A percentile compares a stretch with the other conserved stretches of the same genome.
phyloP scores from a whole-genome alignment of 108 stramenopile genomes.

The Schizochytrium sp. region DNA sequence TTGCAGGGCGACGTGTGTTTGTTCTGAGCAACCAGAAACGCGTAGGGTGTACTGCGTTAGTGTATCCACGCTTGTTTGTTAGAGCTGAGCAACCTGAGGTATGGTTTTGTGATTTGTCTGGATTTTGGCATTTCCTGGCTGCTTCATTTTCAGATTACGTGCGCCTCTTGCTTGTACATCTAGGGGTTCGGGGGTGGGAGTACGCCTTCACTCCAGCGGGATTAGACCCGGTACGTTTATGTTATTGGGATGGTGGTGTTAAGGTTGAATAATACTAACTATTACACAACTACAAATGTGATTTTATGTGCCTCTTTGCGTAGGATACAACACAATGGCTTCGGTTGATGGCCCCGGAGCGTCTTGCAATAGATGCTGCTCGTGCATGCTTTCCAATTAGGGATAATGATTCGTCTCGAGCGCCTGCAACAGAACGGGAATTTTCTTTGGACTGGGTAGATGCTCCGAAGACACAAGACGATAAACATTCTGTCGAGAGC shows the following conservation, averaged over 20 bases:
- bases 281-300: no score
- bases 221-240: constrained; percentile 10
- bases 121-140: not conserved
- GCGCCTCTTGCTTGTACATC: constrained; percentile 8
- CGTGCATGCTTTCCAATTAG: not conserved
- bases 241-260: no score
- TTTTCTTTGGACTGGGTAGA: no score
- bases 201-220: constrained; percentile 30
- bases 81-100: not conserved
- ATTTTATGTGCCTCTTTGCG: not conserved
- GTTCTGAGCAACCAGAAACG: not conserved
- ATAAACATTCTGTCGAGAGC: no score
- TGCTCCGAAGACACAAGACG: no score
- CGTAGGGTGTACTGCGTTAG: not conserved
- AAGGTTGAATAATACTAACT: no score
- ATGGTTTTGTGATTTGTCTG: constrained; percentile 6
- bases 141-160: constrained; percentile 2
- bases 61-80: not conserved
- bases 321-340: constrained; percentile 55
- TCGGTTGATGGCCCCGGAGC: constrained; percentile 1
- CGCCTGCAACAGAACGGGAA: no score
- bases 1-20: not conserved
- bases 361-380: not conserved
- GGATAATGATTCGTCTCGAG: no score
- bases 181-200: constrained; percentile 30